A percentile compares a stretch with the other conserved stretches of the same genome.
Evolutionary conservation across 2,329 filamentous ascomycete genomes (phyloP).

Genomic region (Catunica adiposa): DNA sequence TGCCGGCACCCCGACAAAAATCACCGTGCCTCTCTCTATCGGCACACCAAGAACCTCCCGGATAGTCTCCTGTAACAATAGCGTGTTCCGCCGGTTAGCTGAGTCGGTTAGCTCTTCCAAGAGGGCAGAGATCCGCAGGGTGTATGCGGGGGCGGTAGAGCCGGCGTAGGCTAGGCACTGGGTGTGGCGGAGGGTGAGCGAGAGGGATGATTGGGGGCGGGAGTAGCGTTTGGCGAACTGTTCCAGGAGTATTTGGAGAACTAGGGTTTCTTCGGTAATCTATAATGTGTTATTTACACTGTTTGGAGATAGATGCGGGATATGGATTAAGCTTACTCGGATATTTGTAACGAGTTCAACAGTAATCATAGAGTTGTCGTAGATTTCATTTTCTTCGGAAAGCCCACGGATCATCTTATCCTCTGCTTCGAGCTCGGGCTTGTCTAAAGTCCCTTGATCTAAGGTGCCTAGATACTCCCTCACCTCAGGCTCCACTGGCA

Average conservation of each 20-base stretch:
- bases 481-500: not conserved
- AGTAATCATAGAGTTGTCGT: conserved; percentile 3
- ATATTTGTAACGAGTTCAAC: conserved; percentile 9
- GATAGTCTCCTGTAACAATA: conserved; percentile 61
- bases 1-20: conserved; percentile 53
- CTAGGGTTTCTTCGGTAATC: conserved; percentile 58
- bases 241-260: conserved; percentile 58
- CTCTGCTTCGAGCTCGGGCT: not conserved
- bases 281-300: conserved; percentile 20
- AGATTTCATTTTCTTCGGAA: not conserved
- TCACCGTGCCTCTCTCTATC: conserved; percentile 51
- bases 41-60: conserved; percentile 51
- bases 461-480: not conserved
- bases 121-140: conserved; percentile 56
- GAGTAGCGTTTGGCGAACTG: conserved; percentile 61
- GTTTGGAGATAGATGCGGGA: too few relatives aligned
- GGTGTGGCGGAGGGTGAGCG: conserved; percentile 61
- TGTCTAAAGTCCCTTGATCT: not conserved
- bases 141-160: conserved; percentile 64
- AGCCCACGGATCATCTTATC: not conserved
- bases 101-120: conserved; percentile 51
- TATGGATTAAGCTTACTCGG: conserved; percentile 13
- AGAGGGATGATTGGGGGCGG: conserved; percentile 54
- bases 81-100: conserved; percentile 66
- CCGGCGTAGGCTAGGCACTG: conserved; percentile 59